Evolutionary conservation across 441 rosid species (phyloP).

Genomic region (Gossypium armourianum): DNA sequence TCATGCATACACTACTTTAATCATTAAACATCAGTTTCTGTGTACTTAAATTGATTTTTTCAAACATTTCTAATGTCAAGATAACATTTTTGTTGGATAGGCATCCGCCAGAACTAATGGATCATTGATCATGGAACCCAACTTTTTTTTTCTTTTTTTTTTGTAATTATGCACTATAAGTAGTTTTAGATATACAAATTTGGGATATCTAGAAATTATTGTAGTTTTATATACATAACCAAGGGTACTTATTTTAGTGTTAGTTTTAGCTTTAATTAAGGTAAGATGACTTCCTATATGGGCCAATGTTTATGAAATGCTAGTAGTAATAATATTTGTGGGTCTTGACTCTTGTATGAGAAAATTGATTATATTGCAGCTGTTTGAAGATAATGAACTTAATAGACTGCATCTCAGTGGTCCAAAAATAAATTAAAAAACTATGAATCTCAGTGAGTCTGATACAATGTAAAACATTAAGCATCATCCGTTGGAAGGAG

Average conservation of each 20-base stretch:
- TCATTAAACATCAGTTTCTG: not conserved
- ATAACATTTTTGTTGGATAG: not conserved
- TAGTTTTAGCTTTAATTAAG: not conserved
- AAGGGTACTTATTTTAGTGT: not conserved
- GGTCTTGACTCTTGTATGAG: not conserved
- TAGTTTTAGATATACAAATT: not conserved
- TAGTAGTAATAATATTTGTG: not conserved
- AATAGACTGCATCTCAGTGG: not conserved
- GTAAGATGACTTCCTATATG: not conserved
- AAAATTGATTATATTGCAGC: not conserved
- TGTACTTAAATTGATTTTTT: not conserved
- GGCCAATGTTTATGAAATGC: not conserved
- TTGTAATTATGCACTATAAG: not conserved
- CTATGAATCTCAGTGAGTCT: not conserved
- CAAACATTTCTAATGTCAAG: not conserved
- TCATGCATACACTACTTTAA: not conserved
- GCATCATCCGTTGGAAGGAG: too few species aligned
- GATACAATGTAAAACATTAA: not conserved
- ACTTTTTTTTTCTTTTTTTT: not conserved
- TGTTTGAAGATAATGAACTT: not conserved
- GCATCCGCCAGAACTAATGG: not conserved
- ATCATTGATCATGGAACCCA: not conserved
- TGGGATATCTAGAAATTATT: not conserved
- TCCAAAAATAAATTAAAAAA: not conserved
- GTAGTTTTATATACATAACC: not conserved